Evolutionary conservation across 371 early-diverging fungal species (phyloP).

Genomic region (Mucor irregularis): DNA sequence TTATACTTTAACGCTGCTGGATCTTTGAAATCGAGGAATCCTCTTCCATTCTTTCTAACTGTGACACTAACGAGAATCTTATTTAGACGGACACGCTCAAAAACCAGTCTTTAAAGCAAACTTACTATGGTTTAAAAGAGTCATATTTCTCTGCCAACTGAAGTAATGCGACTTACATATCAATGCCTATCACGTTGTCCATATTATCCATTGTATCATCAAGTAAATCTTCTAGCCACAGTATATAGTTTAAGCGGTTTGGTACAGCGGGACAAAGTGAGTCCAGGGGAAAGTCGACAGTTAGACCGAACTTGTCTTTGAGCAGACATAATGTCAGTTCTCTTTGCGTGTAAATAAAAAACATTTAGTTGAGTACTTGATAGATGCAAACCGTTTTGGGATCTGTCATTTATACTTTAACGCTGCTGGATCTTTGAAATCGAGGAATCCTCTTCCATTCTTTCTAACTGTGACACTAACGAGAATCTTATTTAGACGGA

Average conservation of each 20-base stretch:
- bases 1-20: conserved; percentile 40
- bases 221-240: conserved; percentile 66
- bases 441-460: conserved; percentile 24
- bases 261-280: conserved; percentile 67
- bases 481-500: too few species aligned
- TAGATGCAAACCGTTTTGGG: too few species aligned
- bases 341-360: conserved; percentile 6
- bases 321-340: conserved; percentile 59
- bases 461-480: conserved; percentile 23
- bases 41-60: conserved; percentile 4
- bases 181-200: conserved; percentile 46
- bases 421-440: conserved; percentile 44
- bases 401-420: conserved; percentile 29
- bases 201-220: conserved; percentile 21
- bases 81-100: not conserved
- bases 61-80: conserved; percentile 17
- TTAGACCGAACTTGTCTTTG: conserved; percentile 56
- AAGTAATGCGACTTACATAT: conserved; percentile 51
- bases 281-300: conserved; percentile 64
- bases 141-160: not conserved
- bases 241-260: conserved; percentile 66
- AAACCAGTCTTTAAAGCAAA: not conserved
- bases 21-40: conserved; percentile 44
- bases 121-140: not conserved
- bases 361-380: not conserved